Base-by-base conservation (phyloP, 2,329 filamentous ascomycete species). In the Sclerotinia nivalis region DNA sequence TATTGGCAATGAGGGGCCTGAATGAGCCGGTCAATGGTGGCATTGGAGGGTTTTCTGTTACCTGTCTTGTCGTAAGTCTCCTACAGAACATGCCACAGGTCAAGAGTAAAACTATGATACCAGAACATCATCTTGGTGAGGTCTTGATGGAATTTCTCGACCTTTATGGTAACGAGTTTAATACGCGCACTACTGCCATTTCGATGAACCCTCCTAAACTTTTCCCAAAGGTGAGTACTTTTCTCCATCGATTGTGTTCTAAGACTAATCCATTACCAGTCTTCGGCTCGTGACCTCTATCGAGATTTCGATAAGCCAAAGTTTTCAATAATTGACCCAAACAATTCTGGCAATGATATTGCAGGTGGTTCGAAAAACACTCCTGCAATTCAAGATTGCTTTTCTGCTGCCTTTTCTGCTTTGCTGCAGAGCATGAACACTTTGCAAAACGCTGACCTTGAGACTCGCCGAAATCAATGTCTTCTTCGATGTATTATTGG, bases 11-110 rank as follows among this genome's bases (percentile, higher is more conserved):
- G 88, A 89, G 93, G 72, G 92, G 90, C 0, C 84, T 97, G 66
- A 97, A 97, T 75, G 96, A 99, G 80, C 94, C 97, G 5, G 91
- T 92, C 54, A 92, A 89, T 71, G 96, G 96, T 69, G 96, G 96
- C 3, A 88, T 99, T 66, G 96, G 96, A 68, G 96, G 96, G 3
- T 98, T 97, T 78, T 93, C 93, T 1, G 91, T 97, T 73, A 97
- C 95, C 69, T 99, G 96, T 82, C 84, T 99, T 72, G 92, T 97
- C 8, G 92, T 96, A 70, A 96, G 92, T 82, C 89, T 97, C 80
- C 82, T 98, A 60, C 92, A 97, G 78, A 84, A 92, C 73, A 88
- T 93, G 83, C 92, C 93, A 13, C 86, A 89, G 72, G 83, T 90
- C 1, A 88, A 92, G 74, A 88, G 86, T 72, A 81, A 85, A 37